These are phyloP conservation scores for Allantophomopsis lycopodina DNA, from an alignment of 2,329 filamentous ascomycete species.

Conservation along the genomic window DNA sequence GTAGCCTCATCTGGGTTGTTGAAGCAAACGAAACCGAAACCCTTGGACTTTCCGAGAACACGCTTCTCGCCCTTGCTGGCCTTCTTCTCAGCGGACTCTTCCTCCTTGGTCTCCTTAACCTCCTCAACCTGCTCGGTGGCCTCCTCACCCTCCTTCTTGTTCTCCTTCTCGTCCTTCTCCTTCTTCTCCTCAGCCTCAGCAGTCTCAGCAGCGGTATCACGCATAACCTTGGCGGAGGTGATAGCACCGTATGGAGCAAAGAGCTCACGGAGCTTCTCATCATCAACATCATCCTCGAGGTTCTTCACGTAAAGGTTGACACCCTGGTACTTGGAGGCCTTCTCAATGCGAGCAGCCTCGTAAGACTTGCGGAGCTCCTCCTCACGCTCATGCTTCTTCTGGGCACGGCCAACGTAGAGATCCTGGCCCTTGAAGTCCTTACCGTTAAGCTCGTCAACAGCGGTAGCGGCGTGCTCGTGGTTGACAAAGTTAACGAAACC, in stretches of 20 bases:
- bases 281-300: conserved; percentile 89
- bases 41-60: conserved; percentile 91
- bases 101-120: conserved; percentile 25
- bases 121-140: conserved; percentile 26
- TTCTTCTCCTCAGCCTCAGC: conserved; percentile 28
- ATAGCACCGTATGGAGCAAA: conserved; percentile 88
- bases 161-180: conserved; percentile 34
- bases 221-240: conserved; percentile 99
- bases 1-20: conserved; percentile 98
- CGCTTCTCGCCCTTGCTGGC: conserved; percentile 40
- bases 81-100: conserved; percentile 35
- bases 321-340: conserved; percentile 97
- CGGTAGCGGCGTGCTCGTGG: conserved; percentile 73
- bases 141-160: conserved; percentile 32
- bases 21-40: conserved; percentile 99
- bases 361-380: conserved; percentile 99
- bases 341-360: conserved; percentile 92
- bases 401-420: conserved; percentile 92
- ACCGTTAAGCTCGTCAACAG: conserved; percentile 85
- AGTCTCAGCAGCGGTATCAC: conserved; percentile 54
- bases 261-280: conserved; percentile 91
- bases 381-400: conserved; percentile 99
- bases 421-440: conserved; percentile 90
- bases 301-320: conserved; percentile 99
- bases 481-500: conserved; percentile 93